These are phyloP conservation scores for Auxenochlorella pyrenoidosa DNA, from an alignment of 139 green algal genomes.

Conservation along the genomic window DNA sequence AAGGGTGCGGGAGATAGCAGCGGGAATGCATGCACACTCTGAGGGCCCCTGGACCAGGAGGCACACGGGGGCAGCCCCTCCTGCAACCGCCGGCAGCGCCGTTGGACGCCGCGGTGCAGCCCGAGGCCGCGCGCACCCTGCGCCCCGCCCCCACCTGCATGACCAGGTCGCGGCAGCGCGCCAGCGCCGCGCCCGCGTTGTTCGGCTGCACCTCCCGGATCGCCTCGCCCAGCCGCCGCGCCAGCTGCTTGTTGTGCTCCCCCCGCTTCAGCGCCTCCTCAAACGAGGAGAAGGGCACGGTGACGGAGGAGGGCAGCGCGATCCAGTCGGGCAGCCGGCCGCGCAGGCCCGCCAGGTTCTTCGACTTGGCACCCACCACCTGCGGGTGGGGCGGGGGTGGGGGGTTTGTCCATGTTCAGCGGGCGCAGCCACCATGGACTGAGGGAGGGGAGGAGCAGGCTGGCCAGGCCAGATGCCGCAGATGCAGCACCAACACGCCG, in stretches of 20 bases:
- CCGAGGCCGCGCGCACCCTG: neutral
- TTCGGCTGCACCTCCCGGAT: constrained; percentile 55
- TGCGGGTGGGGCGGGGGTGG: neutral
- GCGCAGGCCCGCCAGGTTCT: constrained; percentile 92
- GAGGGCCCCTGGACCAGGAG: too few species aligned
- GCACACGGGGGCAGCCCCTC: too few species aligned
- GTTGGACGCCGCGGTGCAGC: too few species aligned
- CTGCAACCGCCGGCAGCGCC: too few species aligned
- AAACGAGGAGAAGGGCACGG: constrained; percentile 95
- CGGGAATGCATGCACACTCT: too few species aligned
- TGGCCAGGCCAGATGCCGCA: too few species aligned
- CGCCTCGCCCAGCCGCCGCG: constrained; percentile 53
- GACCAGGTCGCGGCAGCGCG: constrained; percentile 54
- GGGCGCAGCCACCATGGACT: too few species aligned
- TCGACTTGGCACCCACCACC: constrained; percentile 96
- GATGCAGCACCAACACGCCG: too few species aligned
- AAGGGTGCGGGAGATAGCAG: neutral
- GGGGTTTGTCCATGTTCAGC: neutral
- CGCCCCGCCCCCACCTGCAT: constrained; percentile 36
- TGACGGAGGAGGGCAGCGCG: constrained; percentile 87
- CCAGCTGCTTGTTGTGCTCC: constrained; percentile 73
- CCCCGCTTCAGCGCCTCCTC: constrained; percentile 81
- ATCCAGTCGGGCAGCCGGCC: constrained; percentile 91
- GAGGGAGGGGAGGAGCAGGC: too few species aligned
- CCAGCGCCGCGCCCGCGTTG: constrained; percentile 53